These are phyloP conservation scores for Sphagnum fallax DNA, from an alignment of 228 moss, liverwort and hornwort species.

Conservation along the genomic window DNA sequence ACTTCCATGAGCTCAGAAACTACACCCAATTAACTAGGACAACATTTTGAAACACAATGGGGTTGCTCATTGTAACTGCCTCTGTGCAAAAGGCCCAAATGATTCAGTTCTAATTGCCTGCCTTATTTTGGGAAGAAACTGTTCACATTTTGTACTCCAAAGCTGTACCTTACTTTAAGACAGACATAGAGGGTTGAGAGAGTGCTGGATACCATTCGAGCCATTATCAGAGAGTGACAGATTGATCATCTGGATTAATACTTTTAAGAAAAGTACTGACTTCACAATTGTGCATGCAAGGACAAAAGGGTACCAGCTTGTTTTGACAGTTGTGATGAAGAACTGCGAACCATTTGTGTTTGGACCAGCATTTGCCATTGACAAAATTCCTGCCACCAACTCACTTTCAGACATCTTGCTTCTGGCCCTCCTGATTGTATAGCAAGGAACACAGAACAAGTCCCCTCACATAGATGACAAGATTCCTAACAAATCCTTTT, in stretches of 20 bases:
- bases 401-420: not conserved
- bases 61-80: too few species aligned
- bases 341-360: constrained; percentile 89
- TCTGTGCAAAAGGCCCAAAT: too few species aligned
- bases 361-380: constrained; percentile 85
- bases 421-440: not conserved
- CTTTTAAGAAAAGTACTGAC: not conserved
- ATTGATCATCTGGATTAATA: not conserved
- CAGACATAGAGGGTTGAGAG: too few species aligned
- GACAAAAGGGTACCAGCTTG: constrained; percentile 53
- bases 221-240: too few species aligned
- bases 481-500: not conserved
- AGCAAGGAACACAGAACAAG: not conserved
- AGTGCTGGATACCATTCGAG: too few species aligned
- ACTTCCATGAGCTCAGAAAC: too few species aligned
- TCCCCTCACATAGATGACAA: not conserved
- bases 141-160: not conserved
- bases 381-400: constrained; percentile 44
- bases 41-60: too few species aligned
- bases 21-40: too few species aligned
- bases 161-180: too few species aligned
- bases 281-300: not conserved
- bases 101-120: too few species aligned
- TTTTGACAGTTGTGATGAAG: constrained; percentile 89
- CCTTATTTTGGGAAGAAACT: not conserved